Conservation (phyloP, 371 early-diverging fungal species). For the Apophysomyces elegans region DNA sequence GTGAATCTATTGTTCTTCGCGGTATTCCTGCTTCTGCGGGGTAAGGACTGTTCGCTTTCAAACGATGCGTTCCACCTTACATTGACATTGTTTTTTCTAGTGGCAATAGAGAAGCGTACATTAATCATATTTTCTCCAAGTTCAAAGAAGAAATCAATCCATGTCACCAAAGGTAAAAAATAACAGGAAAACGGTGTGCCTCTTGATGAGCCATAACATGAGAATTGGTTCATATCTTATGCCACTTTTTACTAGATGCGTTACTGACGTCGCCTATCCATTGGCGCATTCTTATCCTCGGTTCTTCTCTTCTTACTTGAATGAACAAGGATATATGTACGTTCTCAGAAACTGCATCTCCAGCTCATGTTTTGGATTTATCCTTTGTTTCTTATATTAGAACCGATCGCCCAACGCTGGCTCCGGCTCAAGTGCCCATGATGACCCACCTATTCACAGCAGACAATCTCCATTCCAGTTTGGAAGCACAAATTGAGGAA, state of each 20-base stretch:
- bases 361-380: not conserved
- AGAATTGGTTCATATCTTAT: not conserved
- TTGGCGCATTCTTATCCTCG: slow-evolving; percentile 45
- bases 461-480: slow-evolving; percentile 27
- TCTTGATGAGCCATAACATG: not conserved
- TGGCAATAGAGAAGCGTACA: not conserved
- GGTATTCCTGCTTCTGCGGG: slow-evolving; percentile 28
- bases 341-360: not conserved
- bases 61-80: not conserved
- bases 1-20: slow-evolving; percentile 38
- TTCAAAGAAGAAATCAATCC: not conserved
- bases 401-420: not conserved
- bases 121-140: not conserved
- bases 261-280: slow-evolving; percentile 34
- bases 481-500: slow-evolving; percentile 38
- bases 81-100: not conserved
- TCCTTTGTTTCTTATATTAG: not conserved
- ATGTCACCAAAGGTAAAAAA: not conserved
- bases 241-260: not conserved
- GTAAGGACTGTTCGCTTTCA: slow-evolving; percentile 2
- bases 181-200: too few relatives aligned
- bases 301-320: slow-evolving; percentile 25
- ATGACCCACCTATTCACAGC: slow-evolving; percentile 46
- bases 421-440: slow-evolving; percentile 33
- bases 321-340: slow-evolving; percentile 27